Evolutionary conservation across 2,329 filamentous ascomycete species (phyloP).

Genomic region (Exserohilum rostratum): DNA sequence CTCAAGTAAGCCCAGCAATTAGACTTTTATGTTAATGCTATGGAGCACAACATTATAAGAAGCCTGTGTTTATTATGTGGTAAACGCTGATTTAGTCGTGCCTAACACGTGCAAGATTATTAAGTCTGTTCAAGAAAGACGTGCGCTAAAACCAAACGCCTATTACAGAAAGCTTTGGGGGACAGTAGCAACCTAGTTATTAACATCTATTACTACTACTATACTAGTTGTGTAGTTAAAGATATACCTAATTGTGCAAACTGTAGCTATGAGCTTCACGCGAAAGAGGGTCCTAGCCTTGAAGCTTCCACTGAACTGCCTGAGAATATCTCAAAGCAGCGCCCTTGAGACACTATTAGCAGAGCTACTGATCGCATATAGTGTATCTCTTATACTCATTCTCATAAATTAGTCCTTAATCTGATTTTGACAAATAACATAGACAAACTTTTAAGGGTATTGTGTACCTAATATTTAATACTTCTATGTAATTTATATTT

Average conservation of each 20-base stretch:
- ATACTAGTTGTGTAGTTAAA: constrained; percentile 2
- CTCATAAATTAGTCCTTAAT: too few relatives aligned
- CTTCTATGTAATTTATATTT: neutral
- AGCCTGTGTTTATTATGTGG: constrained; percentile 8
- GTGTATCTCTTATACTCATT: neutral
- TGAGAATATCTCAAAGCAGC: constrained; percentile 1
- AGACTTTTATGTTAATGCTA: neutral
- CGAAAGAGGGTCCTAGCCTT: neutral
- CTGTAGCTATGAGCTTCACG: constrained; percentile 1
- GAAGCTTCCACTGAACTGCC: neutral
- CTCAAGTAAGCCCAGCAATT: neutral
- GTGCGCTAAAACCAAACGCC: constrained; percentile 7
- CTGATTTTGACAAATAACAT: neutral
- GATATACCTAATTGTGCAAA: constrained; percentile 2
- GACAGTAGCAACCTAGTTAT: constrained; percentile 8
- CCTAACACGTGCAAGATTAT: neutral
- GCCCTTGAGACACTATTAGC: neutral
- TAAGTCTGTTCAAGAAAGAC: constrained; percentile 10
- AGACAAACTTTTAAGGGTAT: neutral
- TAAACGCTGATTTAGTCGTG: constrained; percentile 4
- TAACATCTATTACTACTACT: constrained; percentile 10
- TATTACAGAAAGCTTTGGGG: neutral
- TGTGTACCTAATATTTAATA: neutral
- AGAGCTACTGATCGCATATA: too few relatives aligned
- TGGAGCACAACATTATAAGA: neutral